Base-by-base conservation (phyloP, 2,329 filamentous ascomycete species). In the Ophiostoma tasmaniense region DNA sequence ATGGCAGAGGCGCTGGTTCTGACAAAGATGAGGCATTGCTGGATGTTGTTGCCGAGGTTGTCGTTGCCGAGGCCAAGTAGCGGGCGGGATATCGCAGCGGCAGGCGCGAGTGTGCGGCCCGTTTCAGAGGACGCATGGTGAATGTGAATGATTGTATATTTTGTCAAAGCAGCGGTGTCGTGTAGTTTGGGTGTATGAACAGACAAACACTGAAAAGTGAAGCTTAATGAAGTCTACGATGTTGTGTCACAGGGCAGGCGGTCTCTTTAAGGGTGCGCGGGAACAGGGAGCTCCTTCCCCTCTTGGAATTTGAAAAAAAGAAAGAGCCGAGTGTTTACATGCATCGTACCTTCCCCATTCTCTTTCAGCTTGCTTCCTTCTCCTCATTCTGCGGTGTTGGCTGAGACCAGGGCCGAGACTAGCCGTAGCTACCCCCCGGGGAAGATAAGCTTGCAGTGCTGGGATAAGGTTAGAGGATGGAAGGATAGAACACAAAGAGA, bases 111-210 rank as follows among this genome's bases (percentile, higher is more conserved):
- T 82, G 80, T 71, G 80, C 72, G 6, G 70, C 81, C 67, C 82
- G 79, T 73, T 84, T 82, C 74, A 87, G 79, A 72, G 85, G 84
- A 74, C 84, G 83, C 85, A 87, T 87, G 33, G 73, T 78, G 55
- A 35, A 20, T 7, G 22, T 22, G 1, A 13, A 35, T 33, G 59
- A 3, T 25, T 11, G 22, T 10, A 28, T 22, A 2, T 59, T 28
- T 13, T 25, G 52, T 25, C 13, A 37, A 62, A 62, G 28, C 59
- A 62, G 59, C 59, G 59, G 59, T 62, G 28, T 35, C 30, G 30
- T 35, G 17, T 62, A 2, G 17, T 11, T n/a, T n/a, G 3, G 33
- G 50, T 11, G 11, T 4, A 55, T 13, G 4, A 22, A 55, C 50
- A 25, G 50, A 11, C n/a, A 25, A 25, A 11, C n/a, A 55, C 8